phyloP scores from a whole-genome alignment of 139 green algal species.

The Micromonas pusilla region DNA sequence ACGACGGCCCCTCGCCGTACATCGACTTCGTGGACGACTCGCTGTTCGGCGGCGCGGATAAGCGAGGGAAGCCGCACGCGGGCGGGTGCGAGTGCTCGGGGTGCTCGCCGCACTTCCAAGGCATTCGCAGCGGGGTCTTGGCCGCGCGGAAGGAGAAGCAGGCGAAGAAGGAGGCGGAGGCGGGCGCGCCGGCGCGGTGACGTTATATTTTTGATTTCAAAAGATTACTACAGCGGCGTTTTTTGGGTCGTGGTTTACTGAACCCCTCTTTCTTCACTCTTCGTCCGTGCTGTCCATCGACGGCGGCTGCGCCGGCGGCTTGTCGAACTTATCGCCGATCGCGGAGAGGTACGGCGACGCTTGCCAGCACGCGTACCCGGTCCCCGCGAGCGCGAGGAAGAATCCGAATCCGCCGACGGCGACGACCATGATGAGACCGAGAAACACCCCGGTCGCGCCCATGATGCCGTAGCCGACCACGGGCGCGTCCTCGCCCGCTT shows the following conservation, averaged over 20 bases:
- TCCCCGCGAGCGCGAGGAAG: neutral
- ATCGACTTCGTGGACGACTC: conserved; percentile 13
- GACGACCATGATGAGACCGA: conserved; percentile 1
- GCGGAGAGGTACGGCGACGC: conserved; percentile 11
- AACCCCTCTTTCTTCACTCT: neutral
- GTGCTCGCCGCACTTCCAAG: neutral
- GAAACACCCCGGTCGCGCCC: neutral
- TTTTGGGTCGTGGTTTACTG: neutral
- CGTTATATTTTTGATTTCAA: conserved; percentile 2
- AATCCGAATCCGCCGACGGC: neutral
- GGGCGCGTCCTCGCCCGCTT: neutral
- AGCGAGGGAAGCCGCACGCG: neutral
- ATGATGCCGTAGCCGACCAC: conserved; percentile 10
- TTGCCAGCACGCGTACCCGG: conserved; percentile 14
- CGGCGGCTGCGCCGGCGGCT: neutral
- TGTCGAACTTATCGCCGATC: neutral
- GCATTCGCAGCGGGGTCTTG: neutral
- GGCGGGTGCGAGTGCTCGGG: conserved; percentile 3
- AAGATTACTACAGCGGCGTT: neutral
- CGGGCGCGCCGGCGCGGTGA: neutral
- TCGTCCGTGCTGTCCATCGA: neutral
- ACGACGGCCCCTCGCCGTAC: conserved; percentile 21
- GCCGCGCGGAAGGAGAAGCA: neutral
- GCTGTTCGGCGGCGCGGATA: neutral
- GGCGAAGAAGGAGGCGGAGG: neutral